phyloP scores from a whole-genome alignment of 345 rosid genomes.

The Melaleuca quinquenervia region DNA sequence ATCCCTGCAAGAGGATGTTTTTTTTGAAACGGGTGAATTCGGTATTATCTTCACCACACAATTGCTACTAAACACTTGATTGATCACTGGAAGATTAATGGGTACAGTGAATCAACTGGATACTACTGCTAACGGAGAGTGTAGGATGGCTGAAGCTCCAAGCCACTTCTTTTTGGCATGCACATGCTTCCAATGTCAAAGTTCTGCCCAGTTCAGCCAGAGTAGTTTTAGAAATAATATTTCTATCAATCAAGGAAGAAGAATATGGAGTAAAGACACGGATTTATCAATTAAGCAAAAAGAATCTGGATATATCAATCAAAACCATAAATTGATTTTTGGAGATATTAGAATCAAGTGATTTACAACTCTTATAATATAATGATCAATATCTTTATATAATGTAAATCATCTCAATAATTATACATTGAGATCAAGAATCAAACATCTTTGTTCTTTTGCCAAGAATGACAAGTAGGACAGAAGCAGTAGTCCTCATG shows the following conservation, averaged over 20 bases:
- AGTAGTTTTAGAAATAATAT: constrained; percentile 79
- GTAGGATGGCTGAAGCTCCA: constrained; percentile 89
- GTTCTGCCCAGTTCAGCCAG: constrained; percentile 95
- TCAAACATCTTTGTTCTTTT: too few species aligned
- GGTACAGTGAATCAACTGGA: constrained; percentile 91
- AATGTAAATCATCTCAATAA: too few species aligned
- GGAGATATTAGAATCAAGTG: too few species aligned
- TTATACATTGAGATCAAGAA: too few species aligned
- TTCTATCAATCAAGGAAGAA: constrained; percentile 37
- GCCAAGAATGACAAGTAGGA: too few species aligned
- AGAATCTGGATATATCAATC: too few species aligned
- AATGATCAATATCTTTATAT: too few species aligned
- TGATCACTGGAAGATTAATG: constrained; percentile 86
- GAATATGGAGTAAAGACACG: too few species aligned
- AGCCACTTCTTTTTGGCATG: constrained; percentile 98
- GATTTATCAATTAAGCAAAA: too few species aligned
- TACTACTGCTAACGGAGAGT: constrained; percentile 92
- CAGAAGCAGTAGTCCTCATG: neutral
- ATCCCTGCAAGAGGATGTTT: constrained; percentile 74
- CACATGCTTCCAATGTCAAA: constrained; percentile 85
- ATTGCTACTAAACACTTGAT: constrained; percentile 70
- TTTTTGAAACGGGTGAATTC: constrained; percentile 76
- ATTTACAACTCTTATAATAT: too few species aligned
- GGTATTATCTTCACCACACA: constrained; percentile 78
- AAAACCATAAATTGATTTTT: too few species aligned